Evolutionary conservation across 1,284 basidiomycete species (phyloP), one percentile per base, ranked within the genome.

Genomic region (Melanopsichium pennsylvanicum): DNA sequence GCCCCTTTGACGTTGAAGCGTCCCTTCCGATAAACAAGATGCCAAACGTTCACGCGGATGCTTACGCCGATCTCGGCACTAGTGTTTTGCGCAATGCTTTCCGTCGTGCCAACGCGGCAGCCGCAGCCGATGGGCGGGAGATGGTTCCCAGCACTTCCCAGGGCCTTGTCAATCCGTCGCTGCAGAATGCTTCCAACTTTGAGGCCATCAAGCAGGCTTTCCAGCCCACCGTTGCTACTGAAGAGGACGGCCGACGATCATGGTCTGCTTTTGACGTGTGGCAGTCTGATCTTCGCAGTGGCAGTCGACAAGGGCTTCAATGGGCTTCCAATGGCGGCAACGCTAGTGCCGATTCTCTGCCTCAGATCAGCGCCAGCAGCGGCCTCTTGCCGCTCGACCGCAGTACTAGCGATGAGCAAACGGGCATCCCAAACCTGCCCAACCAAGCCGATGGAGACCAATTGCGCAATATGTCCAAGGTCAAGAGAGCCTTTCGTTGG

Each of bases 201-300:
- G 74, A 76, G 21, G 66, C 69, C 7, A 63, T 76, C 54, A 63
- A 64, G 38, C 60, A 68, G 29, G 74, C 74, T 11, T 76, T 76
- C 45, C 63, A 76, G 41, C 55, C 72, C 15, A 64, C 55, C 19
- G 26, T 54, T 16, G 50, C 62, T 4, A 56, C 66, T 27, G 73
- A 75, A 18, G 72, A 75, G 19, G 71, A 75, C 19, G 73, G 71
- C 7, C 46, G 71, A 31, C 57, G 68, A 34, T 75, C 73, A 2
- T 75, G 73, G 73, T 71, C 67, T 10, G 71, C 73, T 12, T 75
- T 75, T 31, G 73, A 75, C 41, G 50, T 70, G 15, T 75, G 73
- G 73, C 66, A 69, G 15, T 69, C 66, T 27, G 60, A 63, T 32
- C 50, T 69, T 16, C 52, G 52, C 19, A 56, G 46, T 13, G 62